phyloP scores from a whole-genome alignment of 208 protist species.

The Zelonia costaricensis region DNA sequence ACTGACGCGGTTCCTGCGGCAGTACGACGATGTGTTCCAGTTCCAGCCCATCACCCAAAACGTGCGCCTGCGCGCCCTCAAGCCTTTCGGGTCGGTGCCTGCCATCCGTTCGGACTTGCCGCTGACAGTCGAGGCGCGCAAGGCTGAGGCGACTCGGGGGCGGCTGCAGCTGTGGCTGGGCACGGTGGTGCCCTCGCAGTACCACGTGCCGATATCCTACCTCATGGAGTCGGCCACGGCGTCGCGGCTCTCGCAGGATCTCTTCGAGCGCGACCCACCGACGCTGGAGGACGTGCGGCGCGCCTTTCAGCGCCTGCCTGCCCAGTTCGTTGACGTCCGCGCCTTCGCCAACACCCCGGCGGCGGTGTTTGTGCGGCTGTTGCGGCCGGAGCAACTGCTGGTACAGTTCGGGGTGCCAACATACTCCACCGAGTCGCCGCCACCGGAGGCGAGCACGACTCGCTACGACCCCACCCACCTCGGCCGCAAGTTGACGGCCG shows the following conservation, averaged over 20 bases:
- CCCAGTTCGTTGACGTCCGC: constrained; percentile 27
- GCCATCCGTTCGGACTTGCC: not conserved
- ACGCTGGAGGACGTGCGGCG: constrained; percentile 13
- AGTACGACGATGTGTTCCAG: not conserved
- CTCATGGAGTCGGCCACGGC: not conserved
- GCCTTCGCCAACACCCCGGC: constrained; percentile 18
- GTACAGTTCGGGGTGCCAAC: constrained; percentile 13
- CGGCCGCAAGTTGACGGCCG: constrained; percentile 3
- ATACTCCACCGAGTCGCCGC: not conserved
- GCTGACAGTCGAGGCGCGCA: not conserved
- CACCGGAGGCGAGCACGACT: constrained; percentile 19
- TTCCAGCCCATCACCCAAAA: not conserved
- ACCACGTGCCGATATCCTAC: constrained; percentile 20
- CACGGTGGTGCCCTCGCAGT: constrained; percentile 27
- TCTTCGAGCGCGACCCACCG: constrained; percentile 4
- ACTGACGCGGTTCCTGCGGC: constrained; percentile 6
- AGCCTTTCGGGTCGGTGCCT: not conserved
- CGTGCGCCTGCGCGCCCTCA: constrained; percentile 10
- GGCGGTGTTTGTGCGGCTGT: constrained; percentile 29
- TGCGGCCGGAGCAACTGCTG: constrained; percentile 32
- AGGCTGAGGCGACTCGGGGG: not conserved
- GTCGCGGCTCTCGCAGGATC: not conserved
- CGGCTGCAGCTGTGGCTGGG: constrained; percentile 23
- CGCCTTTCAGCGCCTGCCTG: constrained; percentile 16
- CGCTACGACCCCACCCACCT: constrained; percentile 21